Conservation (phyloP, 140 eudicot species). For the Stevia rebaudiana region DNA sequence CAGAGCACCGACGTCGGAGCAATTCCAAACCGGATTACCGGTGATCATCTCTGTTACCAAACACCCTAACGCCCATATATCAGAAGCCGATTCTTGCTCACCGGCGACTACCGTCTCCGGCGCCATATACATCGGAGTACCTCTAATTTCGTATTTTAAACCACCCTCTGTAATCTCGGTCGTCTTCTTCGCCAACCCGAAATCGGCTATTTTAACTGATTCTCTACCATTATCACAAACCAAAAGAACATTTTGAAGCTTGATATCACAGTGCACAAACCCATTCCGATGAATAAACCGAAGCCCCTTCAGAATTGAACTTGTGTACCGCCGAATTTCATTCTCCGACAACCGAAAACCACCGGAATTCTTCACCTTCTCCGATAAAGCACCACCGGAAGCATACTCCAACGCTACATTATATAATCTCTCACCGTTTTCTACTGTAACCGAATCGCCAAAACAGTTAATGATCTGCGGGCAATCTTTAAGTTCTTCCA, state of each 20-base stretch:
- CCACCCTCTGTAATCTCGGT: background rate
- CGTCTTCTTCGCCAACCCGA: slow-evolving; percentile 62
- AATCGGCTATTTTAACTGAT: slow-evolving; percentile 62
- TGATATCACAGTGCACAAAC: slow-evolving; percentile 80
- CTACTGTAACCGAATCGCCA: slow-evolving; percentile 47
- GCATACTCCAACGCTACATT: slow-evolving; percentile 80
- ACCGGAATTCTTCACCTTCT: slow-evolving; percentile 35
- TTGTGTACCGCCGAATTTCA: slow-evolving; percentile 44
- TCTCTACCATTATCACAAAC: slow-evolving; percentile 27
- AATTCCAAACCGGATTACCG: slow-evolving; percentile 75
- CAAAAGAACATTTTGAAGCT: slow-evolving; percentile 56
- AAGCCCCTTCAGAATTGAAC: slow-evolving; percentile 56
- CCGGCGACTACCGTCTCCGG: slow-evolving; percentile 78
- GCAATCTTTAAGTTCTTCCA: slow-evolving; percentile 48
- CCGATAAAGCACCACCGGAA: slow-evolving; percentile 58
- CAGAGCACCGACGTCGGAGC: slow-evolving; percentile 41
- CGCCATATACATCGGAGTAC: slow-evolving; percentile 89
- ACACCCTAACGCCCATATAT: slow-evolving; percentile 93
- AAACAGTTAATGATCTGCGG: slow-evolving; percentile 47
- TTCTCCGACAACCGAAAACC: slow-evolving; percentile 33
- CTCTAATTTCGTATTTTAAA: slow-evolving; percentile 51
- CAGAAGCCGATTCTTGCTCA: slow-evolving; percentile 63
- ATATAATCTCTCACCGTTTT: slow-evolving; percentile 54
- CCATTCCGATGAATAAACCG: slow-evolving; percentile 53
- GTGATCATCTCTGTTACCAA: slow-evolving; percentile 64